Evolutionary conservation across 1,284 basidiomycete genomes (phyloP).

Genomic region (Melampsora americana): DNA sequence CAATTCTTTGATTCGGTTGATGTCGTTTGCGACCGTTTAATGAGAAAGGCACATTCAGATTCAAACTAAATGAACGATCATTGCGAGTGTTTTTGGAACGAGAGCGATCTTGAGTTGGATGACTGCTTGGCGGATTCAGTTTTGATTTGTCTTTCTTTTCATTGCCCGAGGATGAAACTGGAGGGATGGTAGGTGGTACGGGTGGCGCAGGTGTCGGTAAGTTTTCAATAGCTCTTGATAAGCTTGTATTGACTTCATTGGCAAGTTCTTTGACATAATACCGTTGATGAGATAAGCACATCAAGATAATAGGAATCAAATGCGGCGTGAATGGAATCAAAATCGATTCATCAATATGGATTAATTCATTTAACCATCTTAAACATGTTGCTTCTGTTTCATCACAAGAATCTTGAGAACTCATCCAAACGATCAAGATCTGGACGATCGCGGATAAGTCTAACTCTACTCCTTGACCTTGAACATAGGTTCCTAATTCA

Average conservation of each 20-base stretch:
- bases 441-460: constrained; percentile 90
- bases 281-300: constrained; percentile 87
- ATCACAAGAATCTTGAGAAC: constrained; percentile 66
- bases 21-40: neutral
- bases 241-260: constrained; percentile 76
- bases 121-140: constrained; percentile 9
- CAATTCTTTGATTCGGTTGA: constrained; percentile 18
- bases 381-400: constrained; percentile 60
- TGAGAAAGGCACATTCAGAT: neutral
- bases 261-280: constrained; percentile 84
- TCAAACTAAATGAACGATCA: constrained; percentile 14
- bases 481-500: constrained; percentile 68
- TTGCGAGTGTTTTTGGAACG: neutral
- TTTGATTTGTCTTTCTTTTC: constrained; percentile 25
- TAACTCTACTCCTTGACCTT: constrained; percentile 86
- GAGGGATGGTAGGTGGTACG: constrained; percentile 52
- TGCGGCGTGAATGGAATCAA: constrained; percentile 92
- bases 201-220: constrained; percentile 68
- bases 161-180: constrained; percentile 44
- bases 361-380: constrained; percentile 86
- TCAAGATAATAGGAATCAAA: constrained; percentile 84
- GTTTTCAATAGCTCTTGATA: constrained; percentile 78
- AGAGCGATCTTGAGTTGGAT: constrained; percentile 11
- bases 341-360: constrained; percentile 81
- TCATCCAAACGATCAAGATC: constrained; percentile 85